These are phyloP conservation scores for Gentiana straminea DNA, from an alignment of 257 asterid genomes.

Conservation along the genomic window DNA sequence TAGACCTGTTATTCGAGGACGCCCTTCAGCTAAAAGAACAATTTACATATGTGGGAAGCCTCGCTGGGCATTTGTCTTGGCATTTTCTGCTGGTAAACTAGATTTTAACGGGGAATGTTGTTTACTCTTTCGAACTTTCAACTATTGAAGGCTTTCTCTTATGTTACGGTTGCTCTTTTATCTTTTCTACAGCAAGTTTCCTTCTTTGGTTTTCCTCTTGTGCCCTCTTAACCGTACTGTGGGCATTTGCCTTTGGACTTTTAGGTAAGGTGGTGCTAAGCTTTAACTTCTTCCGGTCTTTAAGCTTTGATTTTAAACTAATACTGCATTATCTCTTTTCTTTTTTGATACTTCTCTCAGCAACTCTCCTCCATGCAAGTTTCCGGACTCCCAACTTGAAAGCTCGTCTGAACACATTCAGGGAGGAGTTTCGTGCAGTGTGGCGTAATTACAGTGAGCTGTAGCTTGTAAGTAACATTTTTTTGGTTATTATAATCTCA, in stretches of 20 bases:
- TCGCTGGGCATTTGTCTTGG: conserved; percentile 72
- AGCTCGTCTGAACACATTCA: conserved; percentile 91
- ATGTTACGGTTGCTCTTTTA: conserved; percentile 2
- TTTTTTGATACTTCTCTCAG: conserved; percentile 27
- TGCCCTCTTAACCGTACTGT: conserved; percentile 52
- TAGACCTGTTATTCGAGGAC: conserved; percentile 95
- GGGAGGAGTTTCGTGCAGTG: conserved; percentile 90
- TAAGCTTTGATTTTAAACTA: conserved; percentile 2
- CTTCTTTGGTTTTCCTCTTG: conserved; percentile 74
- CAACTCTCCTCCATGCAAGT: conserved; percentile 75
- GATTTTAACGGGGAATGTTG: not conserved
- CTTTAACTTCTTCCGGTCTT: conserved; percentile 2
- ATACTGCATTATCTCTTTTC: conserved; percentile 2
- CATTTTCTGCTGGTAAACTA: conserved; percentile 42
- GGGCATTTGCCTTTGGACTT: conserved; percentile 63
- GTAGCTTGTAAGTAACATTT: conserved; percentile 15
- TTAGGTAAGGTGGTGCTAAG: conserved; percentile 36
- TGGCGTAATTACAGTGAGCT: conserved; percentile 93
- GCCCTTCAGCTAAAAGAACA: conserved; percentile 74
- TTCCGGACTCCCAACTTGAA: conserved; percentile 85
- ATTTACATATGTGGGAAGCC: conserved; percentile 84
- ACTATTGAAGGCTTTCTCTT: not conserved
- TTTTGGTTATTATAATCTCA: not conserved
- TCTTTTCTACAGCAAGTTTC: conserved; percentile 49
- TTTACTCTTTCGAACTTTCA: too few relatives aligned